Base-by-base conservation (phyloP, 495 filamentous ascomycete species). In the Elaphomyces granulatus region DNA sequence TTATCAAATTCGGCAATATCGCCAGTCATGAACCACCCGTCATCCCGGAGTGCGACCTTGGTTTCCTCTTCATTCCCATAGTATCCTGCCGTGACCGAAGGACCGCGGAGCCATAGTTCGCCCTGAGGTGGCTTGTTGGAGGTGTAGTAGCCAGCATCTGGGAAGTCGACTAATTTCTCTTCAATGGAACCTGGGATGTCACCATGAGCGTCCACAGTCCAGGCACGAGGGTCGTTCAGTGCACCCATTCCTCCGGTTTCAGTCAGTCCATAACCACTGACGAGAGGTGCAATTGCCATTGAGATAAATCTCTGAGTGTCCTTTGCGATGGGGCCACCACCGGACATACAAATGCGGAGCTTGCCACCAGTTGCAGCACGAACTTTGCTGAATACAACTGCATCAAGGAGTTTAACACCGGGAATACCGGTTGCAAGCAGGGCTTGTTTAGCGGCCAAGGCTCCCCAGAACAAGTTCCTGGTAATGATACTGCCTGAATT, bases 1-100 rank as follows among this genome's bases (percentile, higher is more conserved):
- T 58, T 46, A 46, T 81, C 74, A 60, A 72, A 86, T 60, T 86
- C 78, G 45, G 81, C 81, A 44, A 86, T 81, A 50, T 86, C 81
- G 36, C 81, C 81, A 37, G 81, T 84, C 71, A 76, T 82, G 68
- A 85, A 86, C 81, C 81, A 86, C 20, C 78, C 81, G 53, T 81
- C 81, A 2, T 64, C 60, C 7, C 72, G 68, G 33, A 80, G 63
- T 17, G 74, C 66, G 37, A 75, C 78, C 45, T 74, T 66, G 10
- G 78, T 84, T 59, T 84, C 80, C 50, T 77, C 61, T 21, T 75
- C 71, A 49, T 84, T 76, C 45, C 81, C 60, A 46, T 77, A 77
- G 56, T 86, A 86, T 20, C 68, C 70, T 20, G 61, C 57, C 38
- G 73, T 63, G 26, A 86, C 70, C 26, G 70, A 61, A n/a, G 63